A percentile compares a stretch with the other conserved stretches of the same genome.
Evolutionary conservation across 129 eudicot genomes (phyloP).

Genomic region (Arctium lappa): DNA sequence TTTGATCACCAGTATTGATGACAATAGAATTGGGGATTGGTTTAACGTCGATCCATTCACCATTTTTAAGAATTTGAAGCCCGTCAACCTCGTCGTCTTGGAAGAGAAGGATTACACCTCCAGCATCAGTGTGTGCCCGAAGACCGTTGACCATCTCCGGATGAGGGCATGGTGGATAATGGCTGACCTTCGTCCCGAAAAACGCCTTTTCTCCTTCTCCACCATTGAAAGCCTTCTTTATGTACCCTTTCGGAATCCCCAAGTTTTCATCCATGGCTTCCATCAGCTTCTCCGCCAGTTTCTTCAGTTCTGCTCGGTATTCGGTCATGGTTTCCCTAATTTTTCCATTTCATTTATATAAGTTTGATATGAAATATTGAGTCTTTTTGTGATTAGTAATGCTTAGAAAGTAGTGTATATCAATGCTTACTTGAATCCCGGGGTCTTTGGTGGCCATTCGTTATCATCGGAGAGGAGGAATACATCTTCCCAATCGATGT

Average conservation of each 20-base stretch:
- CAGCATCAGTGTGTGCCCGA: conserved; percentile 80
- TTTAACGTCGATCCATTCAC: conserved; percentile 64
- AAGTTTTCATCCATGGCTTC: conserved; percentile 80
- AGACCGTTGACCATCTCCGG: conserved; percentile 56
- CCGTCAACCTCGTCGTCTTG: conserved; percentile 63
- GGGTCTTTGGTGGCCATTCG: conserved; percentile 58
- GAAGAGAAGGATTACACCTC: conserved; percentile 62
- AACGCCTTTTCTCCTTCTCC: conserved; percentile 38
- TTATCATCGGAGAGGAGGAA: conserved; percentile 61
- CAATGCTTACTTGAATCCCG: conserved; percentile 57
- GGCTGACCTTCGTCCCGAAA: conserved; percentile 74
- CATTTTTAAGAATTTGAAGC: conserved; percentile 56
- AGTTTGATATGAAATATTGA: too few relatives aligned
- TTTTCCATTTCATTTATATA: not conserved
- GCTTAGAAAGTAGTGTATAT: too few relatives aligned
- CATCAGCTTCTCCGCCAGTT: conserved; percentile 59
- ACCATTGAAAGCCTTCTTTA: conserved; percentile 59
- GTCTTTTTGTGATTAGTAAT: too few relatives aligned
- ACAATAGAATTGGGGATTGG: conserved; percentile 56
- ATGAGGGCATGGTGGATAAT: conserved; percentile 72
- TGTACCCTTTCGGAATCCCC: conserved; percentile 71
- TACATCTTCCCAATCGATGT: conserved; percentile 69
- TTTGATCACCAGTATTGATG: conserved; percentile 67
- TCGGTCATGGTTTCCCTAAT: conserved; percentile 71
- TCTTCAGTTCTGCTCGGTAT: conserved; percentile 57